A percentile compares a stretch with the other conserved stretches of the same genome.
Evolutionary conservation across 169 alveolate genomes (phyloP).

Genomic region (Plasmodium inui): DNA sequence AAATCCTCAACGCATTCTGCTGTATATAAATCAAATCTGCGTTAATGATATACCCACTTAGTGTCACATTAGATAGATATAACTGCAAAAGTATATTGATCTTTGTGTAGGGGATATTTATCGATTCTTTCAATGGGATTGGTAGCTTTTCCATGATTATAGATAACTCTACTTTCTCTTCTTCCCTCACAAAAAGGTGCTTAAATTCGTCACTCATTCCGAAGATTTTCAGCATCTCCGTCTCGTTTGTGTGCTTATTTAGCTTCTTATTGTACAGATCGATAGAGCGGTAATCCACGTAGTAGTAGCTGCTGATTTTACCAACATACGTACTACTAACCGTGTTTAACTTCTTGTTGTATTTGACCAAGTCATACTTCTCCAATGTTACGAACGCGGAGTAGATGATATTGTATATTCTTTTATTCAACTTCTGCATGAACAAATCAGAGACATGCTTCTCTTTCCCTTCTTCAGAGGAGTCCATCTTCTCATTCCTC

Average conservation of each 20-base stretch:
- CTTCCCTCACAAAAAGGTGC: constrained; percentile 97
- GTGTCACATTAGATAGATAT: constrained; percentile 95
- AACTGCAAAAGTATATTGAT: constrained; percentile 96
- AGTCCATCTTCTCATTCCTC: constrained; percentile 1
- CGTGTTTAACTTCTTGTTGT: constrained; percentile 94
- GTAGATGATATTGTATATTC: constrained; percentile 81
- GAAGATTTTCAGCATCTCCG: constrained; percentile 96
- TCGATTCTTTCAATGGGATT: constrained; percentile 93
- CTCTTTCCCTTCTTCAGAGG: not conserved
- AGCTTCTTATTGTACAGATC: constrained; percentile 94
- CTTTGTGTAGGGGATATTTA: constrained; percentile 90
- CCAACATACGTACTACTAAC: constrained; percentile 97
- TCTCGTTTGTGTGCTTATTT: constrained; percentile 91
- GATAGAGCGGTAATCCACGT: constrained; percentile 96
- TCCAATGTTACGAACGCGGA: constrained; percentile 95
- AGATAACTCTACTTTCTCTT: constrained; percentile 96
- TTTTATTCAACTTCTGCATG: constrained; percentile 49
- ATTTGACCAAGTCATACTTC: constrained; percentile 93
- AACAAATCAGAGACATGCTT: constrained; percentile 43
- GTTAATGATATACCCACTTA: constrained; percentile 97
- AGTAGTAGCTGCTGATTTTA: constrained; percentile 97
- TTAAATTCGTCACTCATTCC: constrained; percentile 96
- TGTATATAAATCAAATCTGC: constrained; percentile 99
- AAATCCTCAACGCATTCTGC: constrained; percentile 98
- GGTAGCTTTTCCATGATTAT: constrained; percentile 95